These are phyloP conservation scores for Barnettozyma salicaria DNA, from an alignment of 805 yeast genomes.

Conservation along the genomic window DNA sequence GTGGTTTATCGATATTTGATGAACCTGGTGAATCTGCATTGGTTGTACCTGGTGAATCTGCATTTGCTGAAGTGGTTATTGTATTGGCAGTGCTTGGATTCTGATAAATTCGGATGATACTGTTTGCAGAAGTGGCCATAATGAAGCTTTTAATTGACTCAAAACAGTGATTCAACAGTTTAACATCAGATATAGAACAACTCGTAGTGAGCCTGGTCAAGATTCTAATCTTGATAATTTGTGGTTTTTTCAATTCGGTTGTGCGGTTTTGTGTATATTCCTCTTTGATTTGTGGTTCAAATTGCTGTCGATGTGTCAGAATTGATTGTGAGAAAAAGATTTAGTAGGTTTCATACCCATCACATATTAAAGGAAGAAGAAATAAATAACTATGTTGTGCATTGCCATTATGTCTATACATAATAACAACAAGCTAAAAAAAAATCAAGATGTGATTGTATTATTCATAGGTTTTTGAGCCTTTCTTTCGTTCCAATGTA, in stretches of 20 bases:
- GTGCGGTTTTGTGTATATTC: not conserved
- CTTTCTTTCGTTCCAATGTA: constrained; percentile 33
- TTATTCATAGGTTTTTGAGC: constrained; percentile 25
- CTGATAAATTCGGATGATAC: constrained; percentile 15
- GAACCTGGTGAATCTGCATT: not conserved
- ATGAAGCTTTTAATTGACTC: not conserved
- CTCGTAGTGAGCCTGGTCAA: not conserved
- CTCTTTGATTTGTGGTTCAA: not conserved
- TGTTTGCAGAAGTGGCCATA: constrained; percentile 13
- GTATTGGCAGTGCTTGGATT: constrained; percentile 9
- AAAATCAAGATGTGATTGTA: constrained; percentile 1
- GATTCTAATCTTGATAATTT: not conserved
- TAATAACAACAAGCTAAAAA: no score
- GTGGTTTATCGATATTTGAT: not conserved
- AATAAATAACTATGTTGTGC: no score
- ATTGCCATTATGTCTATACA: no score
- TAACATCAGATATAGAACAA: not conserved
- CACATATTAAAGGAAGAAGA: no score
- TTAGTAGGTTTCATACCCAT: not conserved
- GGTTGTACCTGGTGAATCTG: not conserved
- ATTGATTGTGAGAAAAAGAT: not conserved
- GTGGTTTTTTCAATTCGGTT: no score
- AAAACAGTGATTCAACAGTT: not conserved
- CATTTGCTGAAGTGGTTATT: constrained; percentile 4
- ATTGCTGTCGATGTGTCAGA: not conserved